These are phyloP conservation scores for Musa schizocarpa DNA, from an alignment of 176 grass and related monocot species.

Conservation along the genomic window DNA sequence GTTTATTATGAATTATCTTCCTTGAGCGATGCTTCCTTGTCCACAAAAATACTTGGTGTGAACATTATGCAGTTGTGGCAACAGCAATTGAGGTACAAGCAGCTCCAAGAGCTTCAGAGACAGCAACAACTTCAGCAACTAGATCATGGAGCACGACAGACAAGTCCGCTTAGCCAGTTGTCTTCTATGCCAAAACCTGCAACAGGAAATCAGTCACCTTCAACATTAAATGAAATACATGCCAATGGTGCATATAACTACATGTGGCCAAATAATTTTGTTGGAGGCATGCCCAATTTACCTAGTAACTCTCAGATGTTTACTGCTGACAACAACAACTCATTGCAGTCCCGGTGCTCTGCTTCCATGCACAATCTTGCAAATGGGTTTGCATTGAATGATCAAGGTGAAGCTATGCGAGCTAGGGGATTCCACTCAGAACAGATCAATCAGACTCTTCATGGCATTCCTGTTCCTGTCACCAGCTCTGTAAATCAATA, in stretches of 20 bases:
- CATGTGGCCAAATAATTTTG: slow-evolving; percentile 16
- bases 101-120: slow-evolving; percentile 26
- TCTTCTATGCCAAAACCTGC: slow-evolving; percentile 9
- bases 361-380: slow-evolving; percentile 7
- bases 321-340: slow-evolving; percentile 17
- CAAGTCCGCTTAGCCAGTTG: slow-evolving; percentile 8
- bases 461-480: slow-evolving; percentile 12
- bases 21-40: not conserved
- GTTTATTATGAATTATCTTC: not conserved
- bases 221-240: slow-evolving; percentile 10
- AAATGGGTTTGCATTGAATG: slow-evolving; percentile 12
- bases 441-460: slow-evolving; percentile 2
- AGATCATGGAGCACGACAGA: slow-evolving; percentile 24
- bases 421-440: slow-evolving; percentile 12
- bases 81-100: slow-evolving; percentile 34
- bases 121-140: slow-evolving; percentile 28
- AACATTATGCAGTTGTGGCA: slow-evolving; percentile 36
- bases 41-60: slow-evolving; percentile 5
- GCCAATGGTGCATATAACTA: slow-evolving; percentile 4
- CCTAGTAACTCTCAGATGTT: slow-evolving; percentile 6
- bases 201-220: slow-evolving; percentile 3
- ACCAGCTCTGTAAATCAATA: slow-evolving; percentile 9
- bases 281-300: not conserved
- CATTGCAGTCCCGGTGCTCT: not conserved
- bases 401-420: slow-evolving; percentile 9